Evolutionary conservation across 257 asterid species (phyloP).

Genomic region (Petunia secreta): DNA sequence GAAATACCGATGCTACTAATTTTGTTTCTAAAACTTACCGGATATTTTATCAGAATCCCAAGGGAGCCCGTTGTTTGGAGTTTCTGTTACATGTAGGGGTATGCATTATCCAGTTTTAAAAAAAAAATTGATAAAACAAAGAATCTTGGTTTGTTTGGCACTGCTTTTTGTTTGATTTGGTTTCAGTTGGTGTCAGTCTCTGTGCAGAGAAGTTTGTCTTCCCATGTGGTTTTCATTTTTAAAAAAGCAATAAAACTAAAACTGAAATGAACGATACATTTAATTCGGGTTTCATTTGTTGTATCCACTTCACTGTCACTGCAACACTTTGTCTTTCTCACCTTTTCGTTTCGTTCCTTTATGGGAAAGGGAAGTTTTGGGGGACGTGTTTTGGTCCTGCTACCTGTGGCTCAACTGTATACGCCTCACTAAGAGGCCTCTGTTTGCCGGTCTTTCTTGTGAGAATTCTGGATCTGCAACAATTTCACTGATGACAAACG

Average conservation of each 20-base stretch:
- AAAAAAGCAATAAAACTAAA: not conserved
- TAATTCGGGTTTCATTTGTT: not conserved
- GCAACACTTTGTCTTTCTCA: not conserved
- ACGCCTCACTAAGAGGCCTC: not conserved
- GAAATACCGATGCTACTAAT: not conserved
- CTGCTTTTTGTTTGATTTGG: not conserved
- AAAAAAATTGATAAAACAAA: not conserved
- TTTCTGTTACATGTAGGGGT: constrained; percentile 1
- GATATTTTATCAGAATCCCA: not conserved
- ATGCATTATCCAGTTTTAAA: not conserved
- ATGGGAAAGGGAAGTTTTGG: not conserved
- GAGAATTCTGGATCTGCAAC: not conserved
- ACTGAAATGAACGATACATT: constrained; percentile 13
- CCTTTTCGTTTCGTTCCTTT: not conserved
- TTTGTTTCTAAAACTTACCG: constrained; percentile 1
- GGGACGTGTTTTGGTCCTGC: not conserved
- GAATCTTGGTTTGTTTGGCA: not conserved
- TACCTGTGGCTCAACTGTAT: constrained; percentile 10
- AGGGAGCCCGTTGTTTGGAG: constrained; percentile 4
- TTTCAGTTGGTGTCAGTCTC: not conserved
- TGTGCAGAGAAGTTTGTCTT: not conserved
- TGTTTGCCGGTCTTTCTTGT: constrained; percentile 12
- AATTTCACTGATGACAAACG: not conserved
- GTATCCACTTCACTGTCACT: not conserved
- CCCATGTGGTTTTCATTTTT: not conserved